Percentiles rank a stretch among this genome's conserved stretches.
Conservation (phyloP, 352 stramenopile species). For the Pythium phragmitis region DNA sequence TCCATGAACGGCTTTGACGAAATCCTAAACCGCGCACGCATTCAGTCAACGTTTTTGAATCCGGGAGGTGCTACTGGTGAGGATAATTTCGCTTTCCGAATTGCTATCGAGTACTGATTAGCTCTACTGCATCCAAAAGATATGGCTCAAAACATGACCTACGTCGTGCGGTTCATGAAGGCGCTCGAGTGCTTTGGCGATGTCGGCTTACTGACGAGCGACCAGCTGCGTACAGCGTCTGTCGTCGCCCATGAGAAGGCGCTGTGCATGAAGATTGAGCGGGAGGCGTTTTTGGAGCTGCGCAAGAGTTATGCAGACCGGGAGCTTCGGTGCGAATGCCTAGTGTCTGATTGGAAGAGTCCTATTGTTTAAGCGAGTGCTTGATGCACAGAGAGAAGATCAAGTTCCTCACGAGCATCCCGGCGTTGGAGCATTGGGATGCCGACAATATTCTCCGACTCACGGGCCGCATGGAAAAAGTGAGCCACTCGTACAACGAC, state of each 20-base stretch:
- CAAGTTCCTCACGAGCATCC: conserved; percentile 45
- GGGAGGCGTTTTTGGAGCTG: conserved; percentile 58
- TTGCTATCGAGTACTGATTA: neutral
- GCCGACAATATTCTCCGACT: conserved; percentile 55
- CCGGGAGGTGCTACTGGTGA: conserved; percentile 45
- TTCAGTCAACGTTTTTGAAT: conserved; percentile 69
- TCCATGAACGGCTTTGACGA: conserved; percentile 73
- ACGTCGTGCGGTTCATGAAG: conserved; percentile 66
- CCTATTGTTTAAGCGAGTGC: neutral
- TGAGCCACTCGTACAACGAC: conserved; percentile 67
- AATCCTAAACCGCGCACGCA: conserved; percentile 63
- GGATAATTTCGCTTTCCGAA: neutral
- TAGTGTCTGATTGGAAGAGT: neutral
- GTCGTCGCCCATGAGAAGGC: conserved; percentile 66
- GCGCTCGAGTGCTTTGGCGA: conserved; percentile 72
- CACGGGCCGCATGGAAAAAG: conserved; percentile 59
- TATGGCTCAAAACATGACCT: conserved; percentile 41
- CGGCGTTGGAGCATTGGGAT: conserved; percentile 62
- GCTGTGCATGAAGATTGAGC: conserved; percentile 73
- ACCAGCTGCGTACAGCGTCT: conserved; percentile 61
- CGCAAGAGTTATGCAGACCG: conserved; percentile 50
- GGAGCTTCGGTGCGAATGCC: conserved; percentile 45
- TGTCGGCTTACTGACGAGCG: conserved; percentile 52
- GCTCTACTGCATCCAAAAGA: neutral
- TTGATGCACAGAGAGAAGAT: conserved; percentile 51